Evolutionary conservation across 1,284 basidiomycete species (phyloP).

Genomic region (Coniferiporia weirii): DNA sequence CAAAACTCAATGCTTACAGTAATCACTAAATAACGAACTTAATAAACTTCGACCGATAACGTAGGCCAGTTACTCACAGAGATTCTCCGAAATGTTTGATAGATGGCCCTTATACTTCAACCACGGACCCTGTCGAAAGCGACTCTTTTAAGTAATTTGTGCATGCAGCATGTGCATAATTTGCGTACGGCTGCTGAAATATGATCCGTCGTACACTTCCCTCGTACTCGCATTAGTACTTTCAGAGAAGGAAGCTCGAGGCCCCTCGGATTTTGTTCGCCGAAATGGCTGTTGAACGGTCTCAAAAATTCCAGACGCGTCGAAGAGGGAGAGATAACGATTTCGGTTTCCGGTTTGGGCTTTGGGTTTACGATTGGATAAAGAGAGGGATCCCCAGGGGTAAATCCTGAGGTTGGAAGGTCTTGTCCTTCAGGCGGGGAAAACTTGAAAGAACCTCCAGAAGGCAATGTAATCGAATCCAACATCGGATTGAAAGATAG

Average conservation of each 20-base stretch:
- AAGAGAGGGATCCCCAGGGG: slow-evolving; percentile 72
- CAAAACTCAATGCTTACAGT: slow-evolving; percentile 29
- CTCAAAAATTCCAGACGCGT: slow-evolving; percentile 84
- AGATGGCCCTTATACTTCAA: slow-evolving; percentile 98
- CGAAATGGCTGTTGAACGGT: slow-evolving; percentile 84
- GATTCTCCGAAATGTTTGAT: slow-evolving; percentile 94
- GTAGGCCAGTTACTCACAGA: slow-evolving; percentile 53
- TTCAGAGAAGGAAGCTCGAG: slow-evolving; percentile 79
- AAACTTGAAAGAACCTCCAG: slow-evolving; percentile 84
- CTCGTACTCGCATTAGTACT: slow-evolving; percentile 87
- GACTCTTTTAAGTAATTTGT: neutral
- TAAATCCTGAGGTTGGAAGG: slow-evolving; percentile 82
- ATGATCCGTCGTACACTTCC: slow-evolving; percentile 99
- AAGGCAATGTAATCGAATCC: slow-evolving; percentile 72
- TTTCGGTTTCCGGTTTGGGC: slow-evolving; percentile 73
- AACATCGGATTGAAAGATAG: slow-evolving; percentile 93
- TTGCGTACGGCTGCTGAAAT: slow-evolving; percentile 84
- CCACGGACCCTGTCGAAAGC: slow-evolving; percentile 75
- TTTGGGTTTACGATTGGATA: slow-evolving; percentile 76
- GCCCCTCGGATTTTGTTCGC: slow-evolving; percentile 43
- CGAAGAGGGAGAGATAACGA: slow-evolving; percentile 77
- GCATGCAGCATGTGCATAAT: neutral
- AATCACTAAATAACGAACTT: slow-evolving; percentile 54
- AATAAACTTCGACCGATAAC: slow-evolving; percentile 8
- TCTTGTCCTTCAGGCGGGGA: slow-evolving; percentile 79